Evolutionary conservation across 768 basidiomycete genomes (phyloP).

Genomic region (Kwoniella mangroviensis): DNA sequence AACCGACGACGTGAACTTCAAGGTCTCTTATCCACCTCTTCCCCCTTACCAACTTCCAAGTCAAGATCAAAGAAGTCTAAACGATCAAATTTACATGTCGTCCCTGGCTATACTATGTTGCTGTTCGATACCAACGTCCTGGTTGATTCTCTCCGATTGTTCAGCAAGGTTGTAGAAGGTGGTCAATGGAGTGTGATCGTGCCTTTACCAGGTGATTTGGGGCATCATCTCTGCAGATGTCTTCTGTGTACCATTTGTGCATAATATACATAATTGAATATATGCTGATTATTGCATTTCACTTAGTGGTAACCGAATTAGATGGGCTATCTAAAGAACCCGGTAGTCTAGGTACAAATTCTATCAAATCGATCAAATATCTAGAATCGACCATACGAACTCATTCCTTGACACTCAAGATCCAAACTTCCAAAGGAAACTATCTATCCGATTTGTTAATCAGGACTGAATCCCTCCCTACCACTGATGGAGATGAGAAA

Average conservation of each 20-base stretch:
- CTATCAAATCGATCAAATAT: conserved; percentile 73
- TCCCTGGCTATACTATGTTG: conserved; percentile 85
- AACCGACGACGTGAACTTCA: conserved; percentile 20
- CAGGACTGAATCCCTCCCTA: conserved; percentile 81
- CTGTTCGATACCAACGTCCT: conserved; percentile 95
- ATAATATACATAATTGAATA: too few species aligned
- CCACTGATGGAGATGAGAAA: conserved; percentile 21
- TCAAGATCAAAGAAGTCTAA: background rate
- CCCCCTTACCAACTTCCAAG: conserved; percentile 63
- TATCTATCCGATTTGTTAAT: conserved; percentile 82
- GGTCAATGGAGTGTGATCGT: conserved; percentile 84
- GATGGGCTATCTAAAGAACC: conserved; percentile 78
- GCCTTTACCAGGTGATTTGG: conserved; percentile 79
- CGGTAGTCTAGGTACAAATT: conserved; percentile 72
- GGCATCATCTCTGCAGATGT: too few species aligned
- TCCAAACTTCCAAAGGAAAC: conserved; percentile 93
- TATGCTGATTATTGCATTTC: background rate
- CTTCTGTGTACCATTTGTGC: too few species aligned
- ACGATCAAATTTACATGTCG: conserved; percentile 57
- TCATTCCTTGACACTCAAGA: conserved; percentile 78
- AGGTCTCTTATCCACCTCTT: conserved; percentile 24
- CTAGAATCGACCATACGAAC: conserved; percentile 76
- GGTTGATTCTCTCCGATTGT: conserved; percentile 75
- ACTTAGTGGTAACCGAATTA: conserved; percentile 84
- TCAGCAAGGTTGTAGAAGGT: conserved; percentile 77